Evolutionary conservation across 2,329 filamentous ascomycete species (phyloP).

Genomic region (Acrodontium crateriforme): DNA sequence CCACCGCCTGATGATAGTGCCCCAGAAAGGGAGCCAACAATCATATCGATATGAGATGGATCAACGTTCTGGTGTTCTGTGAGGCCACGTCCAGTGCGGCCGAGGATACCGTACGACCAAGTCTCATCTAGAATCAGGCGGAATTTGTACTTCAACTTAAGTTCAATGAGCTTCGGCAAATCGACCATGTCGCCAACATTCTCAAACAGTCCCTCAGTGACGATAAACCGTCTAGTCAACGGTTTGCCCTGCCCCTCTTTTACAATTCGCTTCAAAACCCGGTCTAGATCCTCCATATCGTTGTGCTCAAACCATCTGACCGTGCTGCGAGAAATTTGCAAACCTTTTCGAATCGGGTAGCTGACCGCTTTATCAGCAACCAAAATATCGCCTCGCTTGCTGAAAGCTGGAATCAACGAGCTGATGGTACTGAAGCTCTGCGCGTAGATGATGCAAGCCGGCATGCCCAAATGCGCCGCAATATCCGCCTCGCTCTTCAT

Average conservation of each 20-base stretch:
- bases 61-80: constrained; percentile 97
- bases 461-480: constrained; percentile 73
- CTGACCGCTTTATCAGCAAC: constrained; percentile 89
- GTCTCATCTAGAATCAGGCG: constrained; percentile 94
- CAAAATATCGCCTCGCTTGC: constrained; percentile 93
- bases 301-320: constrained; percentile 94
- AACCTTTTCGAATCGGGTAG: constrained; percentile 83
- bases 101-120: constrained; percentile 90
- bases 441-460: constrained; percentile 86
- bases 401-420: constrained; percentile 93
- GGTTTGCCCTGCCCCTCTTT: constrained; percentile 82
- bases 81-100: constrained; percentile 76
- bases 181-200: constrained; percentile 73
- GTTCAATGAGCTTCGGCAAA: constrained; percentile 76
- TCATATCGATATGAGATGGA: constrained; percentile 87
- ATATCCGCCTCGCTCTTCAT: constrained; percentile 95
- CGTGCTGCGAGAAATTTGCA: constrained; percentile 82
- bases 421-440: constrained; percentile 94
- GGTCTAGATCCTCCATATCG: constrained; percentile 85
- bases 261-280: constrained; percentile 68
- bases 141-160: constrained; percentile 96
- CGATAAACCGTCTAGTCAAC: constrained; percentile 83
- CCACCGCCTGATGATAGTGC: constrained; percentile 85
- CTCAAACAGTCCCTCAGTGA: constrained; percentile 91
- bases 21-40: constrained; percentile 81